Evolutionary conservation across 805 yeast species (phyloP).

Genomic region (Wickerhamiella musiphila): DNA sequence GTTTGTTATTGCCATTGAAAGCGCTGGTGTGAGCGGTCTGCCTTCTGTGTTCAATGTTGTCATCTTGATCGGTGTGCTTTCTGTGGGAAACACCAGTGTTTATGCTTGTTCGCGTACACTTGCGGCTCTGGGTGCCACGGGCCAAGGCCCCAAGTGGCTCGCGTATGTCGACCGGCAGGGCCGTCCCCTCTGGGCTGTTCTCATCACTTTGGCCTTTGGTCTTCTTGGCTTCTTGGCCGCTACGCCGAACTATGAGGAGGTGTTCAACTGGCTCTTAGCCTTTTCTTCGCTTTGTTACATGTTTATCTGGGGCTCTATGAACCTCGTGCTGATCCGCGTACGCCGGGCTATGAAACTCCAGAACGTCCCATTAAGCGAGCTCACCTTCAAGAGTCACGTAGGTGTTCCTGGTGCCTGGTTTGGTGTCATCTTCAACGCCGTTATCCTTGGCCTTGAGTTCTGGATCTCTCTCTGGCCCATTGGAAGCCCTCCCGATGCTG

Average conservation of each 20-base stretch:
- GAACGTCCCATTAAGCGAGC: constrained; percentile 47
- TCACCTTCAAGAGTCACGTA: constrained; percentile 38
- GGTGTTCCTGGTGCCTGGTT: constrained; percentile 44
- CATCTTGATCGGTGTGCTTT: constrained; percentile 46
- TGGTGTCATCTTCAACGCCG: constrained; percentile 33
- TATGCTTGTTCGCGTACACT: constrained; percentile 58
- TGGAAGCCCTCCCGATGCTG: constrained; percentile 23
- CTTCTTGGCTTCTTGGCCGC: constrained; percentile 47
- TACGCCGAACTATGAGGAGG: constrained; percentile 29
- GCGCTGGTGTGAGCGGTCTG: constrained; percentile 48
- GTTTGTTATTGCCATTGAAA: constrained; percentile 51
- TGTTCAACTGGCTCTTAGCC: constrained; percentile 61
- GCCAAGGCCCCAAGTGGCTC: constrained; percentile 41
- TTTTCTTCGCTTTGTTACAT: constrained; percentile 62
- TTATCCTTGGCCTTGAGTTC: constrained; percentile 46
- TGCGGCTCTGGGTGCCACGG: constrained; percentile 48
- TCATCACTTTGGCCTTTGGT: constrained; percentile 30
- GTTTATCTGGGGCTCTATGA: constrained; percentile 65
- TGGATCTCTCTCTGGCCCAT: constrained; percentile 47
- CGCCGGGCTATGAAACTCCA: constrained; percentile 43
- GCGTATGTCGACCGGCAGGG: constrained; percentile 63
- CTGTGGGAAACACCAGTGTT: constrained; percentile 59
- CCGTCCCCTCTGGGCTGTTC: constrained; percentile 60
- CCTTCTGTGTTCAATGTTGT: constrained; percentile 63
- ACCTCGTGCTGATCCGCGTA: constrained; percentile 50